Evolutionary conservation across 306 rosid species (phyloP), one percentile per base, ranked within the genome.

Genomic region (Vigna hirtella): DNA sequence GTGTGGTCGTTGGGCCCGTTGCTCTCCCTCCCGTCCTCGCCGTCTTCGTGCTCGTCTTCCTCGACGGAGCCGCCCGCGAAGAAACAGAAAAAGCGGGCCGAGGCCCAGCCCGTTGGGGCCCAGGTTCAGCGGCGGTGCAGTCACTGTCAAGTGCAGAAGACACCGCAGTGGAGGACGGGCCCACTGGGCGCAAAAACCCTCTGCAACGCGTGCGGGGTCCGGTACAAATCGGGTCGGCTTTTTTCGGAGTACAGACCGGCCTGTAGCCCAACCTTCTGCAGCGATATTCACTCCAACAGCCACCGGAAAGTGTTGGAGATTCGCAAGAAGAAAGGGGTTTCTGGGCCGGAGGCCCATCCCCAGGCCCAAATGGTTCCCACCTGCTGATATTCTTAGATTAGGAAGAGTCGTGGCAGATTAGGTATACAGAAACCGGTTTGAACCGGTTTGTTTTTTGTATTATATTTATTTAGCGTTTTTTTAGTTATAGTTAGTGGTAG

Each of bases 91-190:
- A 94, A 62, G 58, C 78, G 81, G 53, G 57, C 78, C 34, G 87
- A 89, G 79, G 78, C 80, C 74, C 88, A 83, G 24, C 8, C 59
- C 17, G 66, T 77, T 6, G 86, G 77, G 81, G 30, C 78, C 40
- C 90, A 82, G 32, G 50, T 86, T 65, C 94, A 87, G 85, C 83
- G 98, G 56, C 87, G 96, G 85, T 94, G 98, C 64, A 89, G 90
- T 72, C 98, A 94, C 65, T 94, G 98, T 51, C 93, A 82, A 7
- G 97, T 89, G 36, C 97, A 94, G 79, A 92, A 88, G 81, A 94
- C 98, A 18, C 98, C 98, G 2, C 98, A 94, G 82, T 94, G 98
- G 98, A 84, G 98, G 70, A 83, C 98, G 82, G 98, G 98, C 59
- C 98, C 98, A 0, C 71, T 78, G 5, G 98, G 98, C 1, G 76